Evolutionary conservation across 495 filamentous ascomycete species (phyloP).

Genomic region (Barbatosphaeria neglecta): DNA sequence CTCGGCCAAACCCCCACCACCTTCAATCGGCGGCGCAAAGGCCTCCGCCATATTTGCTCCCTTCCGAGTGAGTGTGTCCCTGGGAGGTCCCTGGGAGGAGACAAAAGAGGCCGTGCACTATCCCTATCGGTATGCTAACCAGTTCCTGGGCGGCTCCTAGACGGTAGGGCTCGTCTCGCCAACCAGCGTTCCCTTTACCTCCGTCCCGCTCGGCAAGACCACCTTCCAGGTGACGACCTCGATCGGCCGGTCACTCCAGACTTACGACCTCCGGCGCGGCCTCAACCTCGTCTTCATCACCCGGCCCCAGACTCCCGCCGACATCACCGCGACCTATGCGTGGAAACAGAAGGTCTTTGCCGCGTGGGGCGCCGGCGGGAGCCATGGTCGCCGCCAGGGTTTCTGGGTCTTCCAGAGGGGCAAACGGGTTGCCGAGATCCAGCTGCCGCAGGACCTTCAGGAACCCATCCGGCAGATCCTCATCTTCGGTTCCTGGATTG

Average conservation of each 20-base stretch:
- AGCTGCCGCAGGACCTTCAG: constrained; percentile 43
- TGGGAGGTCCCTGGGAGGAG: too few species aligned
- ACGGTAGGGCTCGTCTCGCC: constrained; percentile 89
- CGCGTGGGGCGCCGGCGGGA: constrained; percentile 64
- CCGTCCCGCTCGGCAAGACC: constrained; percentile 77
- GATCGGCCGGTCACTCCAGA: constrained; percentile 78
- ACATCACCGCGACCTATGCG: constrained; percentile 74
- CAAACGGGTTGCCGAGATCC: constrained; percentile 68
- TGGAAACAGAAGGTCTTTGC: constrained; percentile 82
- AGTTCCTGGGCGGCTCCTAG: constrained; percentile 24
- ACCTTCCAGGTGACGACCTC: constrained; percentile 97
- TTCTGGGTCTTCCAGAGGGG: constrained; percentile 94
- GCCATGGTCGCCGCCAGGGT: constrained; percentile 42
- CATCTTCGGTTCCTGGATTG: constrained; percentile 83
- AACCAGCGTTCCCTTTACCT: constrained; percentile 77
- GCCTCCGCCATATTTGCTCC: constrained; percentile 78
- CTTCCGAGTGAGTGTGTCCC: constrained; percentile 55
- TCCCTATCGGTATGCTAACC: too few species aligned
- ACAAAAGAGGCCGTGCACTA: too few species aligned
- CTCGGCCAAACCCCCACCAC: constrained; percentile 19
- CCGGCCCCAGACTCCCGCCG: constrained; percentile 71
- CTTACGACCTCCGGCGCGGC: constrained; percentile 81
- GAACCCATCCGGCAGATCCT: constrained; percentile 67
- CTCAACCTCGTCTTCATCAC: constrained; percentile 88
- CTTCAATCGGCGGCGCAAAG: constrained; percentile 18